Conservation (phyloP, 148 eudicot genomes). For the Salicornia ramosissima region DNA sequence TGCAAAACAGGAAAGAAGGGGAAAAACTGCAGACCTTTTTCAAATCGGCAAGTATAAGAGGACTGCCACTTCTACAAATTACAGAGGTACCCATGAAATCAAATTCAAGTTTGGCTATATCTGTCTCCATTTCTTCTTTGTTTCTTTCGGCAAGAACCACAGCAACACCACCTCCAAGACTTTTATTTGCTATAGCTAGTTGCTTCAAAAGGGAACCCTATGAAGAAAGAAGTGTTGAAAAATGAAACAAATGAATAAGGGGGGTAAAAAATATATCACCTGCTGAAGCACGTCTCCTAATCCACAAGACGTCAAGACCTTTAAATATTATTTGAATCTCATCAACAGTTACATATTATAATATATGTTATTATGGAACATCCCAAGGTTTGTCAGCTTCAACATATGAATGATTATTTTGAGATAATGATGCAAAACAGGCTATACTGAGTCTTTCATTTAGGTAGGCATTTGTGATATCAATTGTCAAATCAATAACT, state of each 20-base stretch:
- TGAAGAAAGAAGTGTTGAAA: not conserved
- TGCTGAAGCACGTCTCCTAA: not conserved
- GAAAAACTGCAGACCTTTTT: slow-evolving; percentile 51
- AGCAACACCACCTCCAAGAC: slow-evolving; percentile 86
- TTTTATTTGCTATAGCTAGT: slow-evolving; percentile 88
- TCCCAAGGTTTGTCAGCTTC: not conserved
- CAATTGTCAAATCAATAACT: no score
- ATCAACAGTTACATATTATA: not conserved
- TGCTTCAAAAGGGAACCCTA: slow-evolving; percentile 97
- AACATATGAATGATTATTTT: no score
- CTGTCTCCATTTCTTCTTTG: slow-evolving; percentile 97
- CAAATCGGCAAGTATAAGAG: slow-evolving; percentile 92
- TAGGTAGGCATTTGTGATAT: no score
- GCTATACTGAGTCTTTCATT: no score
- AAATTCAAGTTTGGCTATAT: slow-evolving; percentile 81
- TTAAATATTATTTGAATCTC: not conserved
- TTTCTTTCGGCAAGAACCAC: slow-evolving; percentile 96
- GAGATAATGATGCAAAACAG: no score
- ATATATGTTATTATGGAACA: not conserved
- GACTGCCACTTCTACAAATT: slow-evolving; percentile 95
- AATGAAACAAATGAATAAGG: not conserved
- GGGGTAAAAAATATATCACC: not conserved
- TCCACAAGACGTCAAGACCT: not conserved
- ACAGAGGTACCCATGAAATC: slow-evolving; percentile 92
- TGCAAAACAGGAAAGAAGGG: not conserved